Base-by-base conservation (phyloP, 1,284 basidiomycete genomes). In the Mycena sp. region DNA sequence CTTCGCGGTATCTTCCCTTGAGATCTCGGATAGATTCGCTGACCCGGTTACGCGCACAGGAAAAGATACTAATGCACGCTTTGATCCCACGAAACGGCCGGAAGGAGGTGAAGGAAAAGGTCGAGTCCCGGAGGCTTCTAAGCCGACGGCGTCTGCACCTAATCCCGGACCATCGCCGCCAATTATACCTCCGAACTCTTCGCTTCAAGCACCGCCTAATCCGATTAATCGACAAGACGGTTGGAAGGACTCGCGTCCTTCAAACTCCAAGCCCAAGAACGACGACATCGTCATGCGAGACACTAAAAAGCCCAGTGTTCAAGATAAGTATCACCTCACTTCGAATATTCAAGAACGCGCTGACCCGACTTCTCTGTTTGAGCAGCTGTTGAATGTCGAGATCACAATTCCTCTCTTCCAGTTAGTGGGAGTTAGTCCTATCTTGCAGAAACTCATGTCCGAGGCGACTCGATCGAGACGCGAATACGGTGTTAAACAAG, bases 211-310 rank as follows among this genome's bases (percentile, higher is more conserved):
- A 1, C 67, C 67, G 0, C 10, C 46, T 1, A 48, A 69, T 30
- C 67, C 67, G 19, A 64, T n/a, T n/a, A n/a, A n/a, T n/a, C n/a
- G n/a, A n/a, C n/a, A n/a, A n/a, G n/a, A n/a, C n/a, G n/a, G n/a
- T 69, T 68, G 67, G 67, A 61, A 68, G 45, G 46, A 30, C 0
- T 67, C 63, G 1, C 26, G 11, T 2, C 62, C 65, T 2, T 58
- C 58, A 2, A 50, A 19, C 29, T 40, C 28, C 2, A 64, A 64
- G 48, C 9, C 10, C 4, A 37, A 48, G 2, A n/a, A n/a, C n/a
- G 26, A 64, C 14, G 65, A 67, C 43, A 46, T 61, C 1, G 32
- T 21, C 30, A 64, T 67, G 62, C 35, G 32, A 37, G 61, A 63
- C 11, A 60, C 19, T 2, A 7, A 19, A 0, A 52, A 49, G 21